Base-by-base conservation (phyloP, 2,329 filamentous ascomycete genomes). In the Fusarium anguioides region DNA sequence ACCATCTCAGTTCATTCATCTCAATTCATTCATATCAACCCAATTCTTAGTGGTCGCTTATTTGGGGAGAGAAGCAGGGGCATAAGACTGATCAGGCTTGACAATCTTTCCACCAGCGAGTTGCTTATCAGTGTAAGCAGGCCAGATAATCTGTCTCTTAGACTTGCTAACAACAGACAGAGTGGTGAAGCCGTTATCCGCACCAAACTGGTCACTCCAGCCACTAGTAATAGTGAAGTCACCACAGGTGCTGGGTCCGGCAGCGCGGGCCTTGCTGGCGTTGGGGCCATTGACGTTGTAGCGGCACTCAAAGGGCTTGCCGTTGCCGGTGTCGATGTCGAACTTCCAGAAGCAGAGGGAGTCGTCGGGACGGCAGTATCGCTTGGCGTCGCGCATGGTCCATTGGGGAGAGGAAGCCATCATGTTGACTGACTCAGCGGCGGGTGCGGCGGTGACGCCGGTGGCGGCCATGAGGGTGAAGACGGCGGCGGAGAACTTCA, bases 131-230 rank as follows among this genome's bases (percentile, higher is more conserved):
- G 80, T 84, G 73, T 87, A 88, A 37, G 82, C 78, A 27, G 85
- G 84, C 76, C 78, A 87, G 61, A 81, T 73, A 55, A 87, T 87
- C 63, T 80, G 76, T 45, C 75, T 75, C 68, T 78, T 74, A 49
- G 67, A 64, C 64, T 78, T 75, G 75, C 85, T 77, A 44, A 82
- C 79, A 51, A 87, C 81, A 20, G 82, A 78, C 26, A 87, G 75
- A 21, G 82, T 85, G 23, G 84, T 87, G 79, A 87, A 87, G 66
- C 83, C 85, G 24, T 82, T 77, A 63, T 75, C 81, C 14, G 75
- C 57, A 47, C 84, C 86, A 66, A 87, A 87, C 70, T 86, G 81
- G 72, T 80, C 84, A 74, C 81, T 84, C 85, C 85, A 87, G 77
- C 83, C 82, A 4, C 81, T 82, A 48, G 82, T 83, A 72, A 87